Percentiles rank a stretch among this genome's conserved stretches.
phyloP scores from a whole-genome alignment of 352 stramenopile species.

The Globisporangium mamillatum region DNA sequence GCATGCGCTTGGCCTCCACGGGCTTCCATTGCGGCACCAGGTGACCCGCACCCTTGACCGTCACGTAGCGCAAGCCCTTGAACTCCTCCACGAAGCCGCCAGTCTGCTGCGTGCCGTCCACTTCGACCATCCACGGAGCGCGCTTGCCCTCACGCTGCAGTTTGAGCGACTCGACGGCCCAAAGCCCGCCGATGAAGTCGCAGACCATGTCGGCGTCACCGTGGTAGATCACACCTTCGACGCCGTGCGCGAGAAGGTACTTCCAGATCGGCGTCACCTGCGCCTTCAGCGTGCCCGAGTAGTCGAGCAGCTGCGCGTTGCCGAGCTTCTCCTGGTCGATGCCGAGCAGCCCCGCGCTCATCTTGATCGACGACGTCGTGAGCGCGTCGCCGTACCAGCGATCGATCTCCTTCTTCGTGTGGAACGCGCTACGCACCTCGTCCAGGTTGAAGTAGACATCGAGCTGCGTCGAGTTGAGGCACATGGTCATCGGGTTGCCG shows the following conservation, averaged over 20 bases:
- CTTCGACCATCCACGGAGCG: slow-evolving; percentile 34
- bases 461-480: slow-evolving; percentile 20
- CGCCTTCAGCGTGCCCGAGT: slow-evolving; percentile 38
- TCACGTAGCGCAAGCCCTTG: slow-evolving; percentile 84
- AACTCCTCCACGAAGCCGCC: slow-evolving; percentile 85
- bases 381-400: slow-evolving; percentile 18
- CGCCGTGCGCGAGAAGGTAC: slow-evolving; percentile 31
- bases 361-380: slow-evolving; percentile 38
- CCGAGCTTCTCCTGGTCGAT: slow-evolving; percentile 31
- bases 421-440: slow-evolving; percentile 50
- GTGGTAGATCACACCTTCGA: slow-evolving; percentile 52
- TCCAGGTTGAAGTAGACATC: slow-evolving; percentile 49
- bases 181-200: slow-evolving; percentile 64
- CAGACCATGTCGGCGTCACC: slow-evolving; percentile 68
- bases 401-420: slow-evolving; percentile 30
- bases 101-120: slow-evolving; percentile 53
- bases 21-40: slow-evolving; percentile 86
- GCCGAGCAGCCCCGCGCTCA: slow-evolving; percentile 34
- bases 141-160: slow-evolving; percentile 39
- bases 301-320: slow-evolving; percentile 41
- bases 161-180: slow-evolving; percentile 65
- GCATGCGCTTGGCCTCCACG: slow-evolving; percentile 62
- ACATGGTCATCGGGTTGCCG: slow-evolving; percentile 28
- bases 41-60: slow-evolving; percentile 89
- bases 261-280: slow-evolving; percentile 54